Evolutionary conservation across 768 basidiomycete genomes (phyloP).

Genomic region (Naganishia randhawae): DNA sequence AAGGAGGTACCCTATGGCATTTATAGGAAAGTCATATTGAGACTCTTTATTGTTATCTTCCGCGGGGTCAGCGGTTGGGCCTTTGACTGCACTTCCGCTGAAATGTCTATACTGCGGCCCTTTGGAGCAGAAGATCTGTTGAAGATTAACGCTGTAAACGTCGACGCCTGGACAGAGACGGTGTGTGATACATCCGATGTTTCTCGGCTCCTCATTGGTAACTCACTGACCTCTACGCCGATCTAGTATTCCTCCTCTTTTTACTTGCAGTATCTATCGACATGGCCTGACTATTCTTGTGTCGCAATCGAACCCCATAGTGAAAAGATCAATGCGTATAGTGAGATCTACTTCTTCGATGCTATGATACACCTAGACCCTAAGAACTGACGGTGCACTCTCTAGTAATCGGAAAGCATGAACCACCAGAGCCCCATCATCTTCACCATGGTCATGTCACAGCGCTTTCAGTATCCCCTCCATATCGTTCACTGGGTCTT

Average conservation of each 20-base stretch:
- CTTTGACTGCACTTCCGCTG: not conserved
- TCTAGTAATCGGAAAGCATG: constrained; percentile 85
- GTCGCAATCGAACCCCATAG: constrained; percentile 70
- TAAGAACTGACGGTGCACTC: not conserved
- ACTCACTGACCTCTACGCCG: constrained; percentile 24
- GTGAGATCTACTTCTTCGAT: constrained; percentile 55
- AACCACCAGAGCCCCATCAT: constrained; percentile 41
- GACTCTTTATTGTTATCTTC: not conserved
- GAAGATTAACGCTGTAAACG: constrained; percentile 88
- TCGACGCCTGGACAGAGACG: constrained; percentile 97
- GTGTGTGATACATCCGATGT: constrained; percentile 56
- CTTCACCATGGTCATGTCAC: constrained; percentile 75
- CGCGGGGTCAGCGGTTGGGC: not conserved
- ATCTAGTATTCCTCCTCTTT: constrained; percentile 80
- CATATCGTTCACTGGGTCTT: constrained; percentile 81
- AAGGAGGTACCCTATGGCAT: not conserved
- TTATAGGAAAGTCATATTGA: not conserved
- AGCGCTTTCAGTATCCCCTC: constrained; percentile 87
- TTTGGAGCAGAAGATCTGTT: constrained; percentile 87
- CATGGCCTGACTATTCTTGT: constrained; percentile 88
- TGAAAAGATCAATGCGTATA: constrained; percentile 87
- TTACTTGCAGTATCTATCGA: constrained; percentile 79
- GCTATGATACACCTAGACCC: not conserved
- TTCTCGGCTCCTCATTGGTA: constrained; percentile 37
- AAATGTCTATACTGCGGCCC: constrained; percentile 79